Conservation (phyloP, 371 early-diverging fungal genomes). For the Neoconidiobolus thromboides region DNA sequence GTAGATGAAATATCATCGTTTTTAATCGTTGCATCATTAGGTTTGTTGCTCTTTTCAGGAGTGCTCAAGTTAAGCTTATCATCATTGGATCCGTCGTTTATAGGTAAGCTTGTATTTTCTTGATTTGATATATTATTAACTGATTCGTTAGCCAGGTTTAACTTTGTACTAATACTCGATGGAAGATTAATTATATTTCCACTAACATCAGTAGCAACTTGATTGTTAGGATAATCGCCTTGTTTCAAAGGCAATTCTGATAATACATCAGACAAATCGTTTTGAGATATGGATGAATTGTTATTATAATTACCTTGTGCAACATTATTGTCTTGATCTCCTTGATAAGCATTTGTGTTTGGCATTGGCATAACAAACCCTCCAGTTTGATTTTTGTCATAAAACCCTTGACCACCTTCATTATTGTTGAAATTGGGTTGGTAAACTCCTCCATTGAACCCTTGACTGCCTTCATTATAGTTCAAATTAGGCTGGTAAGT, state of each 20-base stretch:
- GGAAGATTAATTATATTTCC: neutral
- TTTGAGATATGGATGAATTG: neutral
- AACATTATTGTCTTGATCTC: neutral
- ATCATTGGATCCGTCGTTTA: neutral
- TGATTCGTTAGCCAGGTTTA: neutral
- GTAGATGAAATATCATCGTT: too few relatives aligned
- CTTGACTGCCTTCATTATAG: neutral
- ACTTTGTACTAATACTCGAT: neutral
- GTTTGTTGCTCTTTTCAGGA: neutral
- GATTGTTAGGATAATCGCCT: neutral
- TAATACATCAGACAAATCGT: neutral
- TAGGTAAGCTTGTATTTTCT: too few relatives aligned
- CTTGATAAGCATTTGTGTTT: neutral
- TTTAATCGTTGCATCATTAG: too few relatives aligned
- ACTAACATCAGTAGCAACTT: neutral
- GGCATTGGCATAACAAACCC: conserved; percentile 5
- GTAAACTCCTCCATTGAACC: neutral
- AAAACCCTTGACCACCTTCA: neutral
- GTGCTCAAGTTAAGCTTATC: neutral
- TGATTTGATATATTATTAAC: too few relatives aligned
- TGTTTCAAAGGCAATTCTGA: neutral
- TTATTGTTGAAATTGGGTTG: neutral
- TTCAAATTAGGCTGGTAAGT: neutral
- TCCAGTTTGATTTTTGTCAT: neutral
- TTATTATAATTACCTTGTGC: neutral